These are phyloP conservation scores for Moesziomyces globuligerus DNA, from an alignment of 1,284 basidiomycete species.

Conservation along the genomic window DNA sequence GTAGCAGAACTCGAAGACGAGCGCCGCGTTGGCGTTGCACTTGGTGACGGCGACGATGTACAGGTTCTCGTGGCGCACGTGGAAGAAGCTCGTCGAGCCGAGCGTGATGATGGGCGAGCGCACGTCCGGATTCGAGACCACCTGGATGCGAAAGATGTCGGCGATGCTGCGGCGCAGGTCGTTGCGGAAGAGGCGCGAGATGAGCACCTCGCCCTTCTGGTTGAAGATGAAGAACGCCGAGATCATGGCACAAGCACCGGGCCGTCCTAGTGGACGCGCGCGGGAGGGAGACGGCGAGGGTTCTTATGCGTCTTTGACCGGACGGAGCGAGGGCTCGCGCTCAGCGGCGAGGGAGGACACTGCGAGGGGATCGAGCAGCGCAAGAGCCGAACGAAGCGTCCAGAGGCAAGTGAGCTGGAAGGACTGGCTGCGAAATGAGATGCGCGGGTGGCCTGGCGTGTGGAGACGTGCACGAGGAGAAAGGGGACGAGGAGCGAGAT, in stretches of 20 bases:
- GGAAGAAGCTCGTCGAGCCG: conserved; percentile 96
- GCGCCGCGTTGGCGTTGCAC: conserved; percentile 96
- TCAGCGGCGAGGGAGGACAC: too few relatives aligned
- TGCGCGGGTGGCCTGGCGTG: too few relatives aligned
- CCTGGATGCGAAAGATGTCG: conserved; percentile 75
- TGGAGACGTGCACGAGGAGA: too few relatives aligned
- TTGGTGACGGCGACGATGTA: conserved; percentile 95
- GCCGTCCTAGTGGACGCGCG: too few relatives aligned
- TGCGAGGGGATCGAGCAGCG: background rate
- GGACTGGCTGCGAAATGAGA: too few relatives aligned
- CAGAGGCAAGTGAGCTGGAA: too few relatives aligned
- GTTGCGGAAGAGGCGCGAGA: conserved; percentile 62
- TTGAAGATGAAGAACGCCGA: conserved; percentile 98
- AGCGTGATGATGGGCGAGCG: conserved; percentile 97
- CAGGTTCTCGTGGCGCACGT: conserved; percentile 92
- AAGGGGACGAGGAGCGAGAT: too few relatives aligned
- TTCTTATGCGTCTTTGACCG: conserved; percentile 5
- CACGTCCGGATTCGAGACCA: conserved; percentile 95
- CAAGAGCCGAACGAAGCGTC: background rate
- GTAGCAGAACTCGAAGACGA: conserved; percentile 98
- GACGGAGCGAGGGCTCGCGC: background rate
- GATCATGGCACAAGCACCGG: conserved; percentile 22
- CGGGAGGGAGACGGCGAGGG: background rate
- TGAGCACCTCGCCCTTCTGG: conserved; percentile 84
- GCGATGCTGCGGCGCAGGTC: conserved; percentile 63